Percentiles rank a stretch among this genome's conserved stretches.
These are phyloP conservation scores for Lichtheimia corymbifera DNA, from an alignment of 371 early-diverging fungal genomes.

Conservation along the genomic window DNA sequence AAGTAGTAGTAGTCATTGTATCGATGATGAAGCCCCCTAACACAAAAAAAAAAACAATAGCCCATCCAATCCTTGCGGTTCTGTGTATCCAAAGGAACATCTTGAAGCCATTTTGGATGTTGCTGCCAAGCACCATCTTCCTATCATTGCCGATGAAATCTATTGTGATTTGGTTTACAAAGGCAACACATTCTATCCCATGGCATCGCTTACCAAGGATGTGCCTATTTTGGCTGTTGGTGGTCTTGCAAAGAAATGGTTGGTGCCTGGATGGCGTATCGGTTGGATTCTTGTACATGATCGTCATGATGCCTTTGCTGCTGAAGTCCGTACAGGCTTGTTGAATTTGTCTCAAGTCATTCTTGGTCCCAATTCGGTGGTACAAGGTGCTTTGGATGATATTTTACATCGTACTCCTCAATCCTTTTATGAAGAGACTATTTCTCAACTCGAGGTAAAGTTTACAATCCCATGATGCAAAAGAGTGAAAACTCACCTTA, in stretches of 20 bases:
- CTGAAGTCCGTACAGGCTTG: constrained; percentile 68
- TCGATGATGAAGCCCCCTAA: not conserved
- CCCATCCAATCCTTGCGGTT: constrained; percentile 92
- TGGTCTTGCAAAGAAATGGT: constrained; percentile 89
- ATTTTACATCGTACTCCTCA: constrained; percentile 75
- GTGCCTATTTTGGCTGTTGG: constrained; percentile 87
- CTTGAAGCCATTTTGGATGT: constrained; percentile 69
- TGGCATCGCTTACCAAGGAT: constrained; percentile 73
- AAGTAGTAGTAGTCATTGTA: constrained; percentile 13
- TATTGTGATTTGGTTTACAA: constrained; percentile 89
- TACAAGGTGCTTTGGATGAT: constrained; percentile 78
- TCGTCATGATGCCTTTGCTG: constrained; percentile 51
- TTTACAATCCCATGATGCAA: not conserved
- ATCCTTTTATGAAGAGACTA: constrained; percentile 70
- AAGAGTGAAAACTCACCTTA: not conserved
- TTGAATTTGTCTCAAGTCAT: constrained; percentile 74
- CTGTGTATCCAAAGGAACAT: constrained; percentile 77
- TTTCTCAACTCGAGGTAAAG: constrained; percentile 63
- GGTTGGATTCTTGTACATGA: constrained; percentile 91
- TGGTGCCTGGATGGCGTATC: constrained; percentile 92
- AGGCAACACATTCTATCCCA: constrained; percentile 64
- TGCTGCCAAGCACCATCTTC: constrained; percentile 77
- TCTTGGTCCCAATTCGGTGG: constrained; percentile 81
- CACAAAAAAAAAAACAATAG: constrained; percentile 10
- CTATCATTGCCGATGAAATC: constrained; percentile 91